phyloP scores from a whole-genome alignment of 805 yeast species.

The Metschnikowia bowlesiae region DNA sequence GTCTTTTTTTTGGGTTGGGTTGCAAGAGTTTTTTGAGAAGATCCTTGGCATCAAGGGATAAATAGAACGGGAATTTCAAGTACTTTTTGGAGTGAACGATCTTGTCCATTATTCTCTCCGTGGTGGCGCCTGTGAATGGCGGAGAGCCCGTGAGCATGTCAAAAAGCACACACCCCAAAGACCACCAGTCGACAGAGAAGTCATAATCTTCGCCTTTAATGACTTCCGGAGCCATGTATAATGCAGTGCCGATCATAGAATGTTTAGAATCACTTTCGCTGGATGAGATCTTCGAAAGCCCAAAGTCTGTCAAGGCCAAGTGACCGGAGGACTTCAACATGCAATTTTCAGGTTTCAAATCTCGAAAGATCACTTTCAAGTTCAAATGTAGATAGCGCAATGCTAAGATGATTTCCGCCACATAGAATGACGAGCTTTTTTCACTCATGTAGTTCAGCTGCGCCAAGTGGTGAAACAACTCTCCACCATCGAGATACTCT shows the following conservation, averaged over 20 bases:
- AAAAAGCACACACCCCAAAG: constrained; percentile 74
- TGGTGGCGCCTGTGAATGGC: constrained; percentile 81
- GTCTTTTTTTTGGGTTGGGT: constrained; percentile 64
- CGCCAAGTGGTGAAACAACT: constrained; percentile 64
- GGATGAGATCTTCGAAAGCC: constrained; percentile 36
- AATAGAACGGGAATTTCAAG: constrained; percentile 65
- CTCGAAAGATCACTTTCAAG: constrained; percentile 40
- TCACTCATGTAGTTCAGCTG: constrained; percentile 19
- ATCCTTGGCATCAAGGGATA: constrained; percentile 78
- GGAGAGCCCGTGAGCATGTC: constrained; percentile 85
- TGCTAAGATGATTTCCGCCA: constrained; percentile 18
- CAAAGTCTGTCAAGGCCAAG: constrained; percentile 43
- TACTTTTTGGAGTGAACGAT: constrained; percentile 57
- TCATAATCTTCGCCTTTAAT: constrained; percentile 73
- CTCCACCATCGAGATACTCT: constrained; percentile 89
- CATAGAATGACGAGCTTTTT: constrained; percentile 17
- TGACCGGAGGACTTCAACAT: constrained; percentile 39
- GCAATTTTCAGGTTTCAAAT: constrained; percentile 44
- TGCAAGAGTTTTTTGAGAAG: constrained; percentile 59
- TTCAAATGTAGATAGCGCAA: constrained; percentile 18
- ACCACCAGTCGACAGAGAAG: constrained; percentile 88
- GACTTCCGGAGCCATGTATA: constrained; percentile 89
- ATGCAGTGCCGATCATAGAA: constrained; percentile 73
- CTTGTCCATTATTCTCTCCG: constrained; percentile 70
- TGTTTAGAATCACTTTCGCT: constrained; percentile 36